phyloP scores from a whole-genome alignment of 306 rosid species.

The Lathyrus aphaca region DNA sequence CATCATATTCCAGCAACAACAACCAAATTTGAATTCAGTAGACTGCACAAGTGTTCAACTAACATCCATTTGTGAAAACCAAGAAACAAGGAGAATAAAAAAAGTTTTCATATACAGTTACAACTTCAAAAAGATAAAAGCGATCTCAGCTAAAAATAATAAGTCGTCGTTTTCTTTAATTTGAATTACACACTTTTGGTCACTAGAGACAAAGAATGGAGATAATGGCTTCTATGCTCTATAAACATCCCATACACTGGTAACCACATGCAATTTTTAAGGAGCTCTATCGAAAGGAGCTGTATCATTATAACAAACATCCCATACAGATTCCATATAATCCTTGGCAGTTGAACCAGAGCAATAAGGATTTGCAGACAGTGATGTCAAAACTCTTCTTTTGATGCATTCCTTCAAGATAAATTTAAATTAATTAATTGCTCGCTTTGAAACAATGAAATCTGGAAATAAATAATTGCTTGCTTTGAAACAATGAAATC shows the following conservation, averaged over 20 bases:
- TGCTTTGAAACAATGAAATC: neutral
- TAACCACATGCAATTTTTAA: constrained; percentile 33
- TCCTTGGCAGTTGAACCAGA: constrained; percentile 66
- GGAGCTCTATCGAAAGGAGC: constrained; percentile 84
- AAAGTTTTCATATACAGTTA: neutral
- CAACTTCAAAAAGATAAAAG: neutral
- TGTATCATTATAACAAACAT: constrained; percentile 82
- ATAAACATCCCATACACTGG: constrained; percentile 3
- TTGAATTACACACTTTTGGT: constrained; percentile 18
- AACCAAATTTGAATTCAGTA: neutral
- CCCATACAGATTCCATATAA: constrained; percentile 94
- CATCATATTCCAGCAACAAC: neutral
- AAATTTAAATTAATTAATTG: constrained; percentile 13
- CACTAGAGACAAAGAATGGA: constrained; percentile 35
- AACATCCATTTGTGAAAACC: neutral
- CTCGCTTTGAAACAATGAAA: neutral
- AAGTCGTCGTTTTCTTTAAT: constrained; percentile 4
- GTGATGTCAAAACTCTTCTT: constrained; percentile 80
- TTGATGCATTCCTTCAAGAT: constrained; percentile 78
- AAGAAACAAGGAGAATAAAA: neutral
- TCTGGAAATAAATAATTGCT: neutral
- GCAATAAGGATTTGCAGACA: constrained; percentile 65
- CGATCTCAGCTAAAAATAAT: neutral
- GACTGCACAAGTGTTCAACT: neutral
- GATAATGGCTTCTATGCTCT: constrained; percentile 20